A percentile compares a stretch with the other conserved stretches of the same genome.
phyloP scores from a whole-genome alignment of 257 asterid genomes.

The Knoxia roxburghii region DNA sequence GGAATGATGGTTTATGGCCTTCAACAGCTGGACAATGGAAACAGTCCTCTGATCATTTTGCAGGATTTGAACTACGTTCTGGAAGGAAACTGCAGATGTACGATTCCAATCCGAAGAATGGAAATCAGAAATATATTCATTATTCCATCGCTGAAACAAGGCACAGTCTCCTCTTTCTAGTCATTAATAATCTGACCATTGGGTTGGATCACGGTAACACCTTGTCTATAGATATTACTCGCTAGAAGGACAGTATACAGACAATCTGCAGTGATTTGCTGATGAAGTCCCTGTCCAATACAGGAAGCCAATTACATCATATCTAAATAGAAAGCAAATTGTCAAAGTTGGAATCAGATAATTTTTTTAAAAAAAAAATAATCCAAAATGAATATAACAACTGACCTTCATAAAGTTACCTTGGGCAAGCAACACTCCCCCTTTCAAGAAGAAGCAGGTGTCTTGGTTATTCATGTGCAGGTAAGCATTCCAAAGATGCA shows the following conservation, averaged over 20 bases:
- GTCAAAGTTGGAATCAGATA: not conserved
- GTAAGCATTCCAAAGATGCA: not conserved
- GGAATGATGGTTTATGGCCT: not conserved
- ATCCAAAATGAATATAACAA: not conserved
- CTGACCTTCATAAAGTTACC: not conserved
- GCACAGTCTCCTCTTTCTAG: too few relatives aligned
- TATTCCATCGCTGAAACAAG: not conserved
- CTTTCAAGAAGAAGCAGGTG: not conserved
- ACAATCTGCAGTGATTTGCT: not conserved
- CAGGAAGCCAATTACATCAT: not conserved
- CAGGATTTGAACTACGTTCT: not conserved
- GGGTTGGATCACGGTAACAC: not conserved
- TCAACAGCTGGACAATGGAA: not conserved
- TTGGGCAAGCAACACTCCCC: not conserved
- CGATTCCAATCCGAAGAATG: too few relatives aligned
- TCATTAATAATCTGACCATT: not conserved
- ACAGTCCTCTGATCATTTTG: not conserved
- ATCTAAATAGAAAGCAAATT: not conserved
- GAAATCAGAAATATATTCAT: not conserved
- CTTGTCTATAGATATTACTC: not conserved
- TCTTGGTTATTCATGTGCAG: not conserved
- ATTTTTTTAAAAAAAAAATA: too few relatives aligned
- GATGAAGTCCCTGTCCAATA: not conserved
- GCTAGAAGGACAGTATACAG: not conserved
- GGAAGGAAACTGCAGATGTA: not conserved